A percentile compares a stretch with the other conserved stretches of the same genome.
phyloP scores from a whole-genome alignment of 192 early-diverging fungal genomes.

The Coemansia aciculifera region DNA sequence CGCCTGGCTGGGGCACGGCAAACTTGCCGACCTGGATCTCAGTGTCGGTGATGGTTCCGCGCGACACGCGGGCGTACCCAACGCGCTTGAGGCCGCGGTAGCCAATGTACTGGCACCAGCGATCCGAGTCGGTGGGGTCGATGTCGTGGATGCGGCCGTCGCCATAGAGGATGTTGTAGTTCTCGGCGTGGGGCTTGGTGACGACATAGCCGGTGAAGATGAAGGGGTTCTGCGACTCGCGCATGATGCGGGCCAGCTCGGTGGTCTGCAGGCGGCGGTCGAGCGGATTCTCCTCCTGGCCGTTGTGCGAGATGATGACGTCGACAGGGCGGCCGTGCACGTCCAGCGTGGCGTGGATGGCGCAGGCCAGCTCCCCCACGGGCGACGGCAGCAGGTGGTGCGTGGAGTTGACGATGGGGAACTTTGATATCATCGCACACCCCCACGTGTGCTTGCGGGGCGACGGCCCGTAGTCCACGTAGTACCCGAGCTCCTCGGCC shows the following conservation, averaged over 20 bases:
- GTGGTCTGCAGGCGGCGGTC: constrained; percentile 77
- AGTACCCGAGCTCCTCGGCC: constrained; percentile 73
- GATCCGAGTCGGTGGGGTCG: constrained; percentile 72
- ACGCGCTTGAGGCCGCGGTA: constrained; percentile 73
- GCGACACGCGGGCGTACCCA: constrained; percentile 75
- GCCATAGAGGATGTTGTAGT: constrained; percentile 66
- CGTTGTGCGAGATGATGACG: constrained; percentile 81
- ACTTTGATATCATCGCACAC: constrained; percentile 81
- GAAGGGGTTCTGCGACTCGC: constrained; percentile 71
- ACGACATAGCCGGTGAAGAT: constrained; percentile 83
- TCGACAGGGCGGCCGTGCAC: constrained; percentile 77
- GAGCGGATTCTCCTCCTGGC: constrained; percentile 74
- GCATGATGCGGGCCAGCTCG: constrained; percentile 76
- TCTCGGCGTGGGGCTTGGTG: constrained; percentile 63
- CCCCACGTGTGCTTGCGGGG: constrained; percentile 87
- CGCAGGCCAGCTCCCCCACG: constrained; percentile 78
- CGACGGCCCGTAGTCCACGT: constrained; percentile 82
- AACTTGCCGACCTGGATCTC: constrained; percentile 83
- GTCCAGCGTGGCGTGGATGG: constrained; percentile 84
- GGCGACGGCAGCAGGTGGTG: constrained; percentile 81
- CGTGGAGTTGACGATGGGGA: constrained; percentile 71
- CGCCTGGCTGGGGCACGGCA: constrained; percentile 50
- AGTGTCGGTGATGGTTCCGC: constrained; percentile 80
- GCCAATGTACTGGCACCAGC: constrained; percentile 84
- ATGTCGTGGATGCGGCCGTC: constrained; percentile 74